Base-by-base conservation (phyloP, 257 asterid species). In the Handroanthus guayacan region DNA sequence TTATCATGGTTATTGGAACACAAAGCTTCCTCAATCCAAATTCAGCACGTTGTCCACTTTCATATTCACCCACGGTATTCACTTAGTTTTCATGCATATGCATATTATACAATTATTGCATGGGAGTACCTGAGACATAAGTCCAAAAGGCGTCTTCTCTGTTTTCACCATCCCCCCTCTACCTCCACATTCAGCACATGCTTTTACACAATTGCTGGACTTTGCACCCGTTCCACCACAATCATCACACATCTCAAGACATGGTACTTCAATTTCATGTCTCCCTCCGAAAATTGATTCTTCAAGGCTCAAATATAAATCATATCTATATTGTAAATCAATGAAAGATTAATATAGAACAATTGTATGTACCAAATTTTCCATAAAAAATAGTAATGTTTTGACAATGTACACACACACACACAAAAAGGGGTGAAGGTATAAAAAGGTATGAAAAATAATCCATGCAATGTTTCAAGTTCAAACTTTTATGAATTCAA, bases 171-270 rank as follows among this genome's bases (percentile, higher is more conserved):
- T 87, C 79, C 91, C 88, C 44, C 99, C 98, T 85, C 87, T 91
- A 82, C 98, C 99, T 43, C 90, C 95, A 84, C 99, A 95, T 36
- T 85, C 87, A 39, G 63, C 57, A 82, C 99, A 93, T 34, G 16
- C 36, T 82, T 84, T 95, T 47, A 95, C 51, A 74, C 89, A 82
- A 79, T 77, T 82, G 71, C 86, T 85, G 71, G 97, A 86, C 84
- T 90, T 95, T 74, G 97, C 97, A 67, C 98, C 98, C 37, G 95
- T 88, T 73, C 99, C 99, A 31, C 81, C 86, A 85, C 99, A 95
- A 79, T 78, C 81, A 77, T 87, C 97, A 81, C 99, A 95, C 65
- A 91, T 82, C 80, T 84, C 91, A 8, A 77, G 67, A 75, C 84
- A 84, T 38, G 89, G 81, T 69, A 95, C 87, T 87, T 93, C 95